Conservation (phyloP, 768 basidiomycete species). For the Termitomyces sp. region DNA sequence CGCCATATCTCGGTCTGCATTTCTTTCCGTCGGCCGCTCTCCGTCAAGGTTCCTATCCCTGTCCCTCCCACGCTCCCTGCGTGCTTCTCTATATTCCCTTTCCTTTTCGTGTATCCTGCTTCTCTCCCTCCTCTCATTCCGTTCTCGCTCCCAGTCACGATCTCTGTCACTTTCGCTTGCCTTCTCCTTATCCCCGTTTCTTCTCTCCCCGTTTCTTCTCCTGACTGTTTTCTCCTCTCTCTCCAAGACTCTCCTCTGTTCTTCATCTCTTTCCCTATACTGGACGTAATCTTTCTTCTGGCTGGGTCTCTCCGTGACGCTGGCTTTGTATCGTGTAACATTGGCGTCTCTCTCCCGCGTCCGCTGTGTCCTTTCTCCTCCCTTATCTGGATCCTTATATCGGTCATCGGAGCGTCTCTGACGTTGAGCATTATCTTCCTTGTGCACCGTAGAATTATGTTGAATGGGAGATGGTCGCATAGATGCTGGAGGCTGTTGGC, state of each 20-base stretch:
- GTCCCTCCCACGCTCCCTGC: slow-evolving; percentile 7
- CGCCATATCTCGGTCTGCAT: slow-evolving; percentile 9
- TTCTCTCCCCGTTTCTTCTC: neutral
- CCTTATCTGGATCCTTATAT: neutral
- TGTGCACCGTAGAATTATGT: neutral
- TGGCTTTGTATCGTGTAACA: slow-evolving; percentile 2
- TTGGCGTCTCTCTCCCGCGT: neutral
- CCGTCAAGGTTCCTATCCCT: slow-evolving; percentile 5
- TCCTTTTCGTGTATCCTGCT: slow-evolving; percentile 7
- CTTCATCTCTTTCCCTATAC: slow-evolving; percentile 18
- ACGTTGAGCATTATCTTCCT: neutral
- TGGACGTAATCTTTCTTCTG: slow-evolving; percentile 11
- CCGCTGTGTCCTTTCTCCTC: neutral
- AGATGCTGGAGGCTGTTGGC: neutral
- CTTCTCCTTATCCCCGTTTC: slow-evolving; percentile 11
- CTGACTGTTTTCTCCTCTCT: neutral
- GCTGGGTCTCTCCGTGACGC: slow-evolving; percentile 6
- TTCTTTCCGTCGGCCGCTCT: slow-evolving; percentile 1
- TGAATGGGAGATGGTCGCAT: neutral
- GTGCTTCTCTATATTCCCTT: neutral
- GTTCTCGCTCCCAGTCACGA: slow-evolving; percentile 9
- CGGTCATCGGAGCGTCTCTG: neutral
- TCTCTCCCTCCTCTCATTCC: slow-evolving; percentile 14
- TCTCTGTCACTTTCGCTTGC: slow-evolving; percentile 8
- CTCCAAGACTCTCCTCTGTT: neutral